phyloP scores from a whole-genome alignment of 257 asterid species.

The Buddleja alternifolia region DNA sequence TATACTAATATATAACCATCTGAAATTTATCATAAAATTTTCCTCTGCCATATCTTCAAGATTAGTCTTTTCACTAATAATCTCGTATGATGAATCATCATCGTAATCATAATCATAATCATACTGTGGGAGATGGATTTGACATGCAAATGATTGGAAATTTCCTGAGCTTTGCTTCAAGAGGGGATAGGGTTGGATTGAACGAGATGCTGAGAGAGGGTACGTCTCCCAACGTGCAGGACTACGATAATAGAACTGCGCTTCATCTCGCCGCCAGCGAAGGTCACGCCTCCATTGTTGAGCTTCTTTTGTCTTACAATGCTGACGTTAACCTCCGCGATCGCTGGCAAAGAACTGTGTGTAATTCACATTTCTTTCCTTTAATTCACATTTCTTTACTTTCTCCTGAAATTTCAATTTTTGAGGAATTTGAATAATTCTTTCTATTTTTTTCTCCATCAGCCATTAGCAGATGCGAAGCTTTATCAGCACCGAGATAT shows the following conservation, averaged over 20 bases:
- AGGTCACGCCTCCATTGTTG: conserved; percentile 67
- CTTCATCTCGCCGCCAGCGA: conserved; percentile 74
- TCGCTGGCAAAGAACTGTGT: conserved; percentile 65
- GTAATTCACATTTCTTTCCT: conserved; percentile 4
- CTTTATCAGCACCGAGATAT: conserved; percentile 60
- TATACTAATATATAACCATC: neutral
- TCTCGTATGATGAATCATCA: conserved; percentile 33
- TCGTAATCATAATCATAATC: no score
- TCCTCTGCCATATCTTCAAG: neutral
- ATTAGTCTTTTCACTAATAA: conserved; percentile 8
- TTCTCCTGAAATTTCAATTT: neutral
- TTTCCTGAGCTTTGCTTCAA: conserved; percentile 65
- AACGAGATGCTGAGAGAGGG: conserved; percentile 61
- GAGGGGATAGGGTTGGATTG: conserved; percentile 70
- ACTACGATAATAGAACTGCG: conserved; percentile 61
- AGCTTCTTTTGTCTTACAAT: conserved; percentile 61
- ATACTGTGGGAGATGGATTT: conserved; percentile 33
- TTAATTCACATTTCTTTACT: neutral
- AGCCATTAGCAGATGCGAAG: conserved; percentile 68
- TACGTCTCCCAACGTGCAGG: conserved; percentile 59
- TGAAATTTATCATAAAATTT: neutral
- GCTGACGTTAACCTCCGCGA: conserved; percentile 63
- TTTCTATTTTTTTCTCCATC: conserved; percentile 9
- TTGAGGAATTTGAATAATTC: neutral
- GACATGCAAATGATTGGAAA: conserved; percentile 60